These are phyloP conservation scores for Phaeophleospora eucalypticola DNA, from an alignment of 2,329 filamentous ascomycete genomes.

Conservation along the genomic window DNA sequence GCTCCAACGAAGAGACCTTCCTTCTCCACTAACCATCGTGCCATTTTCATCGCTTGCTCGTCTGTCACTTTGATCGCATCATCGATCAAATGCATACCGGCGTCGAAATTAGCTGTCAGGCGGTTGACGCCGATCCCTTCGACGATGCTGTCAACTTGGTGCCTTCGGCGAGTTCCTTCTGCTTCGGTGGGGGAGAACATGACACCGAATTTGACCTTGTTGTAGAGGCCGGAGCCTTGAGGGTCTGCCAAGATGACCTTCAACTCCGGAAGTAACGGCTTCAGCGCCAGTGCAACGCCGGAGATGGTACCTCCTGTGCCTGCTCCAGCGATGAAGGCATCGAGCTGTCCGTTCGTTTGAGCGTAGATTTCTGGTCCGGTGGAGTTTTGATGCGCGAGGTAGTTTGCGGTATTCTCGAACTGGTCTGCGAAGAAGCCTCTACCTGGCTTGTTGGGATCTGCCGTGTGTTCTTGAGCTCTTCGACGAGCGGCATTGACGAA, in stretches of 20 bases:
- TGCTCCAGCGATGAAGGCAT: constrained; percentile 89
- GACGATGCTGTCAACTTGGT: constrained; percentile 92
- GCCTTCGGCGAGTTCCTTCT: constrained; percentile 82
- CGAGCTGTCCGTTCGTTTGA: constrained; percentile 69
- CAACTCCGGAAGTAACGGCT: constrained; percentile 62
- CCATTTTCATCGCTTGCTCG: constrained; percentile 85
- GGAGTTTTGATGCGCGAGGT: constrained; percentile 71
- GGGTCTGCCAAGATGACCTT: constrained; percentile 85
- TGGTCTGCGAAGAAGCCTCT: constrained; percentile 92
- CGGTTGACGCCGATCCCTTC: constrained; percentile 96
- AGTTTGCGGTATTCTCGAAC: constrained; percentile 90
- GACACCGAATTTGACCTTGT: constrained; percentile 86
- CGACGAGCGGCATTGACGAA: constrained; percentile 88
- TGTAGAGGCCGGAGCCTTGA: constrained; percentile 88
- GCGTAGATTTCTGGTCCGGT: constrained; percentile 87
- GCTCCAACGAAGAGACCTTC: constrained; percentile 94
- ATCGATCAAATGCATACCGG: constrained; percentile 78
- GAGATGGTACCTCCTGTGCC: constrained; percentile 93
- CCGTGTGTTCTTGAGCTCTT: constrained; percentile 71
- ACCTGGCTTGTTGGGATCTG: constrained; percentile 54
- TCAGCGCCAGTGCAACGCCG: constrained; percentile 78
- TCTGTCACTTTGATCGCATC: constrained; percentile 88
- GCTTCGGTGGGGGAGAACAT: constrained; percentile 89
- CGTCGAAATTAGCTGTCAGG: constrained; percentile 89
- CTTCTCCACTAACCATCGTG: constrained; percentile 90